Evolutionary conservation across 495 filamentous ascomycete species (phyloP), one percentile per base, ranked within the genome.

Genomic region (Lasiosphaeria ovina): DNA sequence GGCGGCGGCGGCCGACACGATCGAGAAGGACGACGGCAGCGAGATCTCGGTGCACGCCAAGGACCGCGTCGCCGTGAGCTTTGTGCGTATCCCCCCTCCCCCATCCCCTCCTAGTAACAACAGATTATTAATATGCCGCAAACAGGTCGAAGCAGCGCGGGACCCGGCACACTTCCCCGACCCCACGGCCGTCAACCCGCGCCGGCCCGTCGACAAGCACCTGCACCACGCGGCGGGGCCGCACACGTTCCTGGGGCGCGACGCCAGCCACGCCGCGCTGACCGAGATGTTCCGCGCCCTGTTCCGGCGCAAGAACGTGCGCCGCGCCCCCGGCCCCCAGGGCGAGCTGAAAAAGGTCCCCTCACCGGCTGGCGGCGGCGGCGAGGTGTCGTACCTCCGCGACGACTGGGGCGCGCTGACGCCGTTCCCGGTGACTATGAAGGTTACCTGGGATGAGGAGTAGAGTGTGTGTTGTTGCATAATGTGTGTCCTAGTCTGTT

Each of bases 301-400:
- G 44, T 83, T 91, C 62, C 83, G 82, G 35, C 70, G 87, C 50
- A 81, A 75, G 53, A 80, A 78, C n/a, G 71, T 94, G n/a, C 79
- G 87, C n/a, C 81, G 86, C 57, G 89, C 86, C 0, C 73, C 82
- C 0, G 90, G 90, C 3, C 76, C 79, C 1, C 83, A 88, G 74
- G 91, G 91, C 1, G 72, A 86, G 65, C 71, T 95, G 52, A 92
- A 93, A 80, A 89, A 85, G 76, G 77, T 93, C 10, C 73, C 77
- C 0, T 14, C 44, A 1, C 5, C 2, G 12, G 12, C 44, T 47
- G 6, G 12, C 12, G 79, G 77, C 44, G 76, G 79, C 3, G 85
- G 81, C 14, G 87, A 83, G 68, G 83, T 83, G 33, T 70, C 85
- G 33, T 95, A 92, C 64, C 80, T 96, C 76, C 83, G 84, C 55